Conservation (phyloP, 2,329 filamentous ascomycete species). For the Fusarium sp. region DNA sequence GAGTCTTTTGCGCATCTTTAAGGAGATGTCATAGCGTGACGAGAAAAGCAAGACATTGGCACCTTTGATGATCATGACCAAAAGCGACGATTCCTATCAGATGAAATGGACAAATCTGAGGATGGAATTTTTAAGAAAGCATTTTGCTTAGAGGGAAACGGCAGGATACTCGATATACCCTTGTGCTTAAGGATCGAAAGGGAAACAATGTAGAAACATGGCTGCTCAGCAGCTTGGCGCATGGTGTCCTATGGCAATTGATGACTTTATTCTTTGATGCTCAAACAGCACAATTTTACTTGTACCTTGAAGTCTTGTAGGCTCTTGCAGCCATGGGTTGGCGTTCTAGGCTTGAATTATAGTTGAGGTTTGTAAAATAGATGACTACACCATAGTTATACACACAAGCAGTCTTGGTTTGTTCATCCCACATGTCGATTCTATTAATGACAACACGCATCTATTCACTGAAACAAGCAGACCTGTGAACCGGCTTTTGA, state of each 20-base stretch:
- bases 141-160: constrained; percentile 42
- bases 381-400: not conserved
- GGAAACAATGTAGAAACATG: constrained; percentile 39
- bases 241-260: constrained; percentile 38
- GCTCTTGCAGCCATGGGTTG: constrained; percentile 5
- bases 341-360: constrained; percentile 25
- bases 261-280: constrained; percentile 8
- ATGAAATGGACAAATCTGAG: constrained; percentile 1
- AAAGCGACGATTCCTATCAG: constrained; percentile 15
- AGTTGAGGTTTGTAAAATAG: not conserved
- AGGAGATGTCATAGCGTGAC: constrained; percentile 63
- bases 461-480: not conserved
- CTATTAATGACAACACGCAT: not conserved
- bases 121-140: constrained; percentile 26
- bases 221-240: constrained; percentile 32
- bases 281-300: constrained; percentile 4
- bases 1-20: constrained; percentile 77
- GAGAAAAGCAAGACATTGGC: constrained; percentile 18
- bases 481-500: too few species aligned
- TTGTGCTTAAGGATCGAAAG: constrained; percentile 38
- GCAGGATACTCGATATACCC: constrained; percentile 43
- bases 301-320: not conserved
- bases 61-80: constrained; percentile 39
- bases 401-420: not conserved
- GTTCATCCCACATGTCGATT: not conserved